A percentile compares a stretch with the other conserved stretches of the same genome.
phyloP scores from a whole-genome alignment of 805 yeast genomes.

The Metschnikowia henanensis region DNA sequence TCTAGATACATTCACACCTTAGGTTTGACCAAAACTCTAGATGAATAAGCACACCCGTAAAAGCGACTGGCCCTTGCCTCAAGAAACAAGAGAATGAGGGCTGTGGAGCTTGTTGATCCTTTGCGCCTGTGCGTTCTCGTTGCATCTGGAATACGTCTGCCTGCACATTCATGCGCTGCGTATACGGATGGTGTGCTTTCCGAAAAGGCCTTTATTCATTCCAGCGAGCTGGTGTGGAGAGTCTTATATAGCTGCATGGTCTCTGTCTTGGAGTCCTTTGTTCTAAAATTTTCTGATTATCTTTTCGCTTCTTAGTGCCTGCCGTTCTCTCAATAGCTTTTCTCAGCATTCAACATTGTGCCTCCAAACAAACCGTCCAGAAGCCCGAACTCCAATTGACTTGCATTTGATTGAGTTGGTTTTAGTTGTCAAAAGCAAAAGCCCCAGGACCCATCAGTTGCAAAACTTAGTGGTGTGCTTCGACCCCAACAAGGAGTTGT shows the following conservation, averaged over 20 bases:
- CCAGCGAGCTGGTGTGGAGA: constrained; percentile 5
- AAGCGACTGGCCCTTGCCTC: too few species aligned
- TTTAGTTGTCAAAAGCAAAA: too few species aligned
- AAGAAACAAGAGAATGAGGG: background rate
- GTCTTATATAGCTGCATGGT: constrained; percentile 9
- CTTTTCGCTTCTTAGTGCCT: background rate
- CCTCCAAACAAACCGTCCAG: background rate
- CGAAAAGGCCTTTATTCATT: constrained; percentile 4
- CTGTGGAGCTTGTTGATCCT: background rate
- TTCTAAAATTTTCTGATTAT: background rate
- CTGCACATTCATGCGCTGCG: constrained; percentile 10
- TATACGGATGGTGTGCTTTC: constrained; percentile 5
- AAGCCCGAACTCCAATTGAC: background rate
- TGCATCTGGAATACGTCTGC: constrained; percentile 13
- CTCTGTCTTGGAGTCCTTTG: constrained; percentile 2
- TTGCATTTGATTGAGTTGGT: background rate
- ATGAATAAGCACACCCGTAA: too few species aligned
- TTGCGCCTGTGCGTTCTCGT: constrained; percentile 3
- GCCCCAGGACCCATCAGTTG: too few species aligned
- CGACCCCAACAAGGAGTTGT: too few species aligned
- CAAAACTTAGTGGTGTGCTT: too few species aligned
- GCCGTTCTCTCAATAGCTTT: background rate
- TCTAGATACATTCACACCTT: too few species aligned
- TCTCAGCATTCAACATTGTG: background rate
- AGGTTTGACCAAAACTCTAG: too few species aligned